Conservation (phyloP, 1,139 yeast genomes). For the Magnusiomyces tetraspermus region DNA sequence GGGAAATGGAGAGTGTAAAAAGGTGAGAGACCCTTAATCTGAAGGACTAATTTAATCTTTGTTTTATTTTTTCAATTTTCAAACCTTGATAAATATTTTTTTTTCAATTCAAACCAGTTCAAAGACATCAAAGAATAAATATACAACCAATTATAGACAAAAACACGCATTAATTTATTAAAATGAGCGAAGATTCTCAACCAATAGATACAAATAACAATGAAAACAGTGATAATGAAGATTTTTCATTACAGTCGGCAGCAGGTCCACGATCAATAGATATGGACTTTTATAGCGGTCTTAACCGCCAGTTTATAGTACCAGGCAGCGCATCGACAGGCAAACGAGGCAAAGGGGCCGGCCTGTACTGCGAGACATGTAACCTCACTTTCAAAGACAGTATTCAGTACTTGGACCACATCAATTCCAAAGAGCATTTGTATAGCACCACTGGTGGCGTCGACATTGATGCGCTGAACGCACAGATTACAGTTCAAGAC, state of each 20-base stretch:
- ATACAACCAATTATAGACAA: not conserved
- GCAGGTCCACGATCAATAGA: not conserved
- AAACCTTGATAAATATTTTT: not conserved
- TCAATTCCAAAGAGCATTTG: slow-evolving; percentile 48
- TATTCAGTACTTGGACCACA: slow-evolving; percentile 70
- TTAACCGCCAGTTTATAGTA: slow-evolving; percentile 41
- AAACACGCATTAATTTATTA: too few relatives aligned
- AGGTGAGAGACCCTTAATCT: not conserved
- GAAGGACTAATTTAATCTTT: not conserved
- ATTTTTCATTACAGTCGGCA: not conserved
- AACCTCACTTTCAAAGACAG: slow-evolving; percentile 73
- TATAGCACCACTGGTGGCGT: slow-evolving; percentile 28
- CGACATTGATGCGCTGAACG: slow-evolving; percentile 18
- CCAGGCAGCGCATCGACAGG: slow-evolving; percentile 38
- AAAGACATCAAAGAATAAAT: not conserved
- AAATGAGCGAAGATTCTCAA: too few relatives aligned
- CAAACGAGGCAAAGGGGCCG: slow-evolving; percentile 57
- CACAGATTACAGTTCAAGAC: slow-evolving; percentile 32
- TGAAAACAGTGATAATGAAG: not conserved
- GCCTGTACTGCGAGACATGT: slow-evolving; percentile 77
- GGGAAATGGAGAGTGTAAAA: too few relatives aligned
- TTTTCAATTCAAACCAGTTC: too few relatives aligned
- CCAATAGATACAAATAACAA: not conserved
- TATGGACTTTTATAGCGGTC: slow-evolving; percentile 33
- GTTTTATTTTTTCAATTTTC: not conserved